These are phyloP conservation scores for Selenicereus undatus DNA, from an alignment of 148 eudicot species.

Conservation along the genomic window DNA sequence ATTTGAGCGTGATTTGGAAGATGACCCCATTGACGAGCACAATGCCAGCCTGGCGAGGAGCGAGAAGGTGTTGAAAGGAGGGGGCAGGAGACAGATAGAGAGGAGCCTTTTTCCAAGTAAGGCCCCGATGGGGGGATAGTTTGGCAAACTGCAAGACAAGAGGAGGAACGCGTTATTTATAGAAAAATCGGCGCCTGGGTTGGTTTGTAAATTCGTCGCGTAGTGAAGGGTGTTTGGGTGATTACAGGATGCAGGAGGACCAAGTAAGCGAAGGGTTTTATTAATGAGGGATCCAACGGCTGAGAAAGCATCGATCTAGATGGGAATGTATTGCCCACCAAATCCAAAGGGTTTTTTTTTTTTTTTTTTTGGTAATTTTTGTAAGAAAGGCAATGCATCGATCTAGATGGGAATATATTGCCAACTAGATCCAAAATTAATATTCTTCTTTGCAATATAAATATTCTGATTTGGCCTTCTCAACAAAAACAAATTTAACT, in stretches of 20 bases:
- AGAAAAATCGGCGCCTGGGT: slow-evolving; percentile 3
- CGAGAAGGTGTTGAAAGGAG: slow-evolving; percentile 1
- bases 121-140: slow-evolving; percentile 16
- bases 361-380: no score
- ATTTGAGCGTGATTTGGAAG: slow-evolving; percentile 39
- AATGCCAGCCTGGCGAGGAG: not conserved
- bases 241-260: not conserved
- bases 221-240: slow-evolving; percentile 8
- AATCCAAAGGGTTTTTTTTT: no score
- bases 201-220: not conserved
- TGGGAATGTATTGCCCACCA: not conserved
- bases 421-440: not conserved
- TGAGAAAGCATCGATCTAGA: slow-evolving; percentile 2
- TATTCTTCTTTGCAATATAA: not conserved
- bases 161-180: slow-evolving; percentile 18
- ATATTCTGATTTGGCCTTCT: not conserved
- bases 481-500: not conserved
- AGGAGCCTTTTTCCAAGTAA: not conserved
- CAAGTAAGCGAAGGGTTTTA: not conserved
- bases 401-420: not conserved
- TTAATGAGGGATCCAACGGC: slow-evolving; percentile 11
- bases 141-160: slow-evolving; percentile 48
- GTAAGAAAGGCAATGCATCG: no score
- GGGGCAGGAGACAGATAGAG: not conserved
- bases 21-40: slow-evolving; percentile 31